Evolutionary conservation across 2,329 filamentous ascomycete genomes (phyloP), one percentile per base, ranked within the genome.

Genomic region (Penicillium sp.): DNA sequence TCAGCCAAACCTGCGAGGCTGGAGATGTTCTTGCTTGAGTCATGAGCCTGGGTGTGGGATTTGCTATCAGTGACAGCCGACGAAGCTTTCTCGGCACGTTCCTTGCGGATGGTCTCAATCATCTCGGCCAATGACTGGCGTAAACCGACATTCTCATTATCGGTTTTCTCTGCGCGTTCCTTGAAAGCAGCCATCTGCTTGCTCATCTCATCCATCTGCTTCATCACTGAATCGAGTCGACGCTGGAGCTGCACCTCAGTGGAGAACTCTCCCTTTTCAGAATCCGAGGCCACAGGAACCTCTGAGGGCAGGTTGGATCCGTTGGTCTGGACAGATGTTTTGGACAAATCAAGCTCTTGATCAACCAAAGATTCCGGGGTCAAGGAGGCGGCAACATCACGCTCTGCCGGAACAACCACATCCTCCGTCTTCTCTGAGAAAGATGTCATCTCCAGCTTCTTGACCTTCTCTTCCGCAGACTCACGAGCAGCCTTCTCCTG

Each of bases 401-500:
- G 80, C 40, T 84, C 80, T 5, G 83, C 69, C 38, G 80, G 71
- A 4, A 76, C 73, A 40, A 77, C 74, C 55, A 77, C 71, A n/a
- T 71, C 70, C 51, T 78, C 74, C 55, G 78, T 71, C n/a, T 72
- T 70, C 49, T 78, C 75, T 16, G 73, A 63, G 22, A 72, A 78
- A 8, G 84, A 81, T 63, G 89, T 85, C 65, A 87, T 84, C 65
- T 89, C 86, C 4, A 96, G 79, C 55, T 85, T 85, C 67, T 88
- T 89, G 14, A 92, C 90, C 57, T 91, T 82, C 62, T 95, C 90
- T 75, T 99, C 95, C 0, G 94, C 94, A 55, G 87, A 84, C 70
- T 96, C 89, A 59, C 95, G 86, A 30, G 93, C 93, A 65, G 87
- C 85, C 28, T 92, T 86, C 76, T 99, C 95, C 71, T 89, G 88